Conservation (phyloP, 345 rosid species). For the Syzygium jambos region DNA sequence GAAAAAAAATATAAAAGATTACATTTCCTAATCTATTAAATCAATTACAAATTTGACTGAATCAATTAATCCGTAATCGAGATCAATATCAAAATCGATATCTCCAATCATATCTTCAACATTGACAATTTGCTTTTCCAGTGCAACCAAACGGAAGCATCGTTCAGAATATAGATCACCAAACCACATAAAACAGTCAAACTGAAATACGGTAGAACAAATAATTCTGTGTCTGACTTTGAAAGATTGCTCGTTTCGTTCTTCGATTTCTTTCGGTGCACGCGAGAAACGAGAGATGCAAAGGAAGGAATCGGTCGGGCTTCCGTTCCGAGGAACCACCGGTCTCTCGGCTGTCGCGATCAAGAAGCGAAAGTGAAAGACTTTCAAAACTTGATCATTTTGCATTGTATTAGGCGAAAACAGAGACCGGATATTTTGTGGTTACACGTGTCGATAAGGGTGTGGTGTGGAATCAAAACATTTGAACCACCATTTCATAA, state of each 20-base stretch:
- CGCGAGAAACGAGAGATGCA: neutral
- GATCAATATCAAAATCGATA: too few relatives aligned
- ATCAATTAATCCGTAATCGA: too few relatives aligned
- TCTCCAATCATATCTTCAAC: too few relatives aligned
- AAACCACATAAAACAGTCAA: neutral
- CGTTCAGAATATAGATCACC: neutral
- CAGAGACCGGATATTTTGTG: neutral
- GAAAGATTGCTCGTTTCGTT: neutral
- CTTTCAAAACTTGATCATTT: neutral
- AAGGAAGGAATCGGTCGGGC: neutral
- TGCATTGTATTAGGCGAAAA: neutral
- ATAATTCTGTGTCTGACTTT: neutral
- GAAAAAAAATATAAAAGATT: too few relatives aligned
- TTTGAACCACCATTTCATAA: neutral
- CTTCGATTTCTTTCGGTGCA: neutral
- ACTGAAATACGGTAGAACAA: neutral
- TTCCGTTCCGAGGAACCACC: neutral
- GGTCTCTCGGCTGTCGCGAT: neutral
- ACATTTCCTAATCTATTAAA: too few relatives aligned
- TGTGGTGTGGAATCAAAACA: neutral
- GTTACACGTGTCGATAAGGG: neutral
- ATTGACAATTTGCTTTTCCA: constrained; percentile 69
- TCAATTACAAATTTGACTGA: too few relatives aligned
- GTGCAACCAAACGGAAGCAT: constrained; percentile 55
- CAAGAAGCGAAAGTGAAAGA: neutral